phyloP scores from a whole-genome alignment of 2,329 filamentous ascomycete genomes.

The Claviceps quebecensis region DNA sequence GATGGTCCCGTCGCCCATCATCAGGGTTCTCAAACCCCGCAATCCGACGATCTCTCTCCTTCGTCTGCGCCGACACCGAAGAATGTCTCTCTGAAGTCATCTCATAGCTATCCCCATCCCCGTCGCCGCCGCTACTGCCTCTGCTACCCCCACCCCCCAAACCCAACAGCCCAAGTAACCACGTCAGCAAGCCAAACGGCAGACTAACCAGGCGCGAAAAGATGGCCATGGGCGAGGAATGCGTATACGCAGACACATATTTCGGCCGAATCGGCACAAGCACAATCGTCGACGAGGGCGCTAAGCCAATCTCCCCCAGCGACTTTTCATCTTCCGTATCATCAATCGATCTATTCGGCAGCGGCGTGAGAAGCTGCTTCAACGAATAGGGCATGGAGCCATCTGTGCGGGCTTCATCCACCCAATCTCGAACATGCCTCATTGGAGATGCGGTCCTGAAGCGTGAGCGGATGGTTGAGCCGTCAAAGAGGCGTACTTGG shows the following conservation, averaged over 20 bases:
- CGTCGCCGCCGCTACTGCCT: conserved; percentile 5
- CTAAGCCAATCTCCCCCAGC: conserved; percentile 55
- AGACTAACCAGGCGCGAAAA: conserved; percentile 17
- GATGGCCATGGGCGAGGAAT: conserved; percentile 13
- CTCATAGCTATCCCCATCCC: background rate
- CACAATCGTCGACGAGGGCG: conserved; percentile 70
- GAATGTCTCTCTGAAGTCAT: background rate
- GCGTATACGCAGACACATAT: conserved; percentile 27
- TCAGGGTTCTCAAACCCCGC: conserved; percentile 30
- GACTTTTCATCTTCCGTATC: conserved; percentile 58
- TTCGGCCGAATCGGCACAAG: conserved; percentile 51
- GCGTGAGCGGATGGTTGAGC: conserved; percentile 58
- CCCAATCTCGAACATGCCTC: conserved; percentile 59
- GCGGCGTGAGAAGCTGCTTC: conserved; percentile 67
- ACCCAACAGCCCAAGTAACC: conserved; percentile 21
- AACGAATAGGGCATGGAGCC: conserved; percentile 60
- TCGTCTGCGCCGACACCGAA: conserved; percentile 9
- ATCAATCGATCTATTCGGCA: conserved; percentile 61
- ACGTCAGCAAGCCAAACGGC: conserved; percentile 21
- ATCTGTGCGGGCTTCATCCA: conserved; percentile 49
- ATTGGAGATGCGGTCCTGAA: conserved; percentile 55
- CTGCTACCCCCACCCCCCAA: conserved; percentile 8
- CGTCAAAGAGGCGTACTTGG: conserved; percentile 74
- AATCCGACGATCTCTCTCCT: conserved; percentile 12
- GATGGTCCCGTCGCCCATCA: conserved; percentile 42